Base-by-base conservation (phyloP, 2,329 filamentous ascomycete genomes). In the Aspergillus novoparasiticus region DNA sequence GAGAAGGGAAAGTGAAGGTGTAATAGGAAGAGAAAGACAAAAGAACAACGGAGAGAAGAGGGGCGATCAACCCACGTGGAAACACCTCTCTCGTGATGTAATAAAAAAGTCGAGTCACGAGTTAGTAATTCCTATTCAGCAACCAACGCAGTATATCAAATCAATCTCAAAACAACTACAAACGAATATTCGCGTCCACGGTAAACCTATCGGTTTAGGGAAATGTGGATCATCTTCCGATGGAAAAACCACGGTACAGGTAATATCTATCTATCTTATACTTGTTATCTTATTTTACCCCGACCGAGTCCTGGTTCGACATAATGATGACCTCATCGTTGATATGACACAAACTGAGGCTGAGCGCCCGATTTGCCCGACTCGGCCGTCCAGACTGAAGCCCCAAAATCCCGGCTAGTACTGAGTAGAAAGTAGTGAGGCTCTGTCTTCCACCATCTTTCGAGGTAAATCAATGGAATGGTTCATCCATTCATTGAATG, bases 71-170 rank as follows among this genome's bases (percentile, higher is more conserved):
- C 59, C 51, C 64, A 66, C 62, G 59, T 66, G 64, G 36, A 50
- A 62, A 26, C 30, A 21, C 12, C 46, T 43, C 14, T 48, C 62
- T 62, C 62, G 62, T 66, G 64, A 64, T 64, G 62, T 66, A 62
- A 64, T 64, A 16, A 36, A 32, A 16, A 14, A 6, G 50, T 36
- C n/a, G 28, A 54, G 32, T 54, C 28, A 54, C 32, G 28, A 28
- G 23, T 30, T 5, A 14, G n/a, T 28, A 8, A 23, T 30, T 41
- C 36, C 36, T 19, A 19, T 21, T 32, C 48, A 53, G 21, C n/a
- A 48, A 28, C 23, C 45, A 41, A 41, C 36, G 16, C 16, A 19
- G 16, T n/a, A 41, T 19, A 41, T 41, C 26, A 28, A 28, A 11
- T 32, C 36, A 16, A 19, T 19, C 8, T 41, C 36, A 41, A 28